Evolutionary conservation across 2,329 filamentous ascomycete species (phyloP), one percentile per base, ranked within the genome.

Genomic region (Colletotrichum chrysophilum): DNA sequence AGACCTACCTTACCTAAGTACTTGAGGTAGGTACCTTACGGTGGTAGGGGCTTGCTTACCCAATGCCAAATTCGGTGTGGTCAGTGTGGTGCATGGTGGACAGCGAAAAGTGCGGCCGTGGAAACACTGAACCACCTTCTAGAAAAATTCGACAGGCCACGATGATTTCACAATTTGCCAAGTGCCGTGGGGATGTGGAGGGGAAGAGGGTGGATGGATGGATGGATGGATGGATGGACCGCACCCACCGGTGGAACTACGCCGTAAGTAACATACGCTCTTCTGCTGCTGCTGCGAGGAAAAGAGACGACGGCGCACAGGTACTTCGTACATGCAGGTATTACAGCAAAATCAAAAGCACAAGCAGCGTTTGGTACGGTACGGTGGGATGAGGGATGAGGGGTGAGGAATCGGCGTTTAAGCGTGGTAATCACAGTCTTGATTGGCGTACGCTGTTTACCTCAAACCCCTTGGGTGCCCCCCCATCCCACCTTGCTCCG

Each of bases 121-220:
- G 66, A 68, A 48, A 64, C n/a, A 61, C 58, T 61, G 58, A 61
- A 61, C 55, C 7, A 28, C 32, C 62, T 75, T 75, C 73, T 75
- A 75, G 73, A 75, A 67, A 72, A 67, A 28, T 21, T 67, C 62
- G 30, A 72, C 61, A 30, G 24, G 14, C 62, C 69, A 67, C 38
- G 38, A 72, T 75, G 62, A 72, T 68, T 71, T 66, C 69, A 75
- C 73, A 28, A 26, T 16, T 62, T 62, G 28, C 13, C 38, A 32
- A 56, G 24, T 61, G 34, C 69, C 7, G 56, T 48, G 65, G 56
- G 36, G 18, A 43, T 48, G 43, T 48, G 43, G 43, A 48, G 43
- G 43, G 43, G 43, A 48, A 21, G 43, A 48, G 43, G 1, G 43
- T 3, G 18, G 38, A n/a, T 3, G 38, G 18, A 48, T 4, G 38